Conservation (phyloP, 805 yeast genomes). For the Candida dajiaensis region DNA sequence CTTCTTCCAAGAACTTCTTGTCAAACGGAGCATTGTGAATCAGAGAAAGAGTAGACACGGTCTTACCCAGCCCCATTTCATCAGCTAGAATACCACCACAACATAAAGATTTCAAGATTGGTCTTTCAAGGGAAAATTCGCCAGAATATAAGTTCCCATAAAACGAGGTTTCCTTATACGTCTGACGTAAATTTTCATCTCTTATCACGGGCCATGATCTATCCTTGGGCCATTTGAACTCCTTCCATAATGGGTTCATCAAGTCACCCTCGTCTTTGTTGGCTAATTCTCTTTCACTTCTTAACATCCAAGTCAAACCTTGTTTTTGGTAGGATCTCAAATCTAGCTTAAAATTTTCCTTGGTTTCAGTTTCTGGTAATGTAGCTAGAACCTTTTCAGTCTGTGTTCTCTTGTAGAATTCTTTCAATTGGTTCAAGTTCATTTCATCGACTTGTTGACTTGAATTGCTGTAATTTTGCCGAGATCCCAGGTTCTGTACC, state of each 20-base stretch:
- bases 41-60: constrained; percentile 75
- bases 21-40: constrained; percentile 62
- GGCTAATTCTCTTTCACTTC: constrained; percentile 57
- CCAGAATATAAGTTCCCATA: constrained; percentile 80
- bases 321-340: constrained; percentile 77
- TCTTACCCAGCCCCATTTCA: constrained; percentile 96
- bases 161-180: constrained; percentile 32
- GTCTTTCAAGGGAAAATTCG: constrained; percentile 63
- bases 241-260: constrained; percentile 84
- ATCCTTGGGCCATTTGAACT: constrained; percentile 66
- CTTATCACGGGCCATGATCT: constrained; percentile 31
- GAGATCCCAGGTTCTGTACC: constrained; percentile 10
- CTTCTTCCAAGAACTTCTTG: constrained; percentile 5
- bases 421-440: constrained; percentile 65
- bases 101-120: constrained; percentile 52
- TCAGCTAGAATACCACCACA: constrained; percentile 90
- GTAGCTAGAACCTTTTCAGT: constrained; percentile 48
- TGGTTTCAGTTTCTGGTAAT: constrained; percentile 54
- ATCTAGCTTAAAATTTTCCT: constrained; percentile 45
- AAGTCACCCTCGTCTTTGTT: constrained; percentile 40
- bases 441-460: constrained; percentile 33
- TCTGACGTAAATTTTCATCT: constrained; percentile 12
- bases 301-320: constrained; percentile 87
- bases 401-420: constrained; percentile 69
- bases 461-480: not conserved